Evolutionary conservation across 441 rosid genomes (phyloP), one percentile per base, ranked within the genome.

Genomic region (Syzygium malaccense): DNA sequence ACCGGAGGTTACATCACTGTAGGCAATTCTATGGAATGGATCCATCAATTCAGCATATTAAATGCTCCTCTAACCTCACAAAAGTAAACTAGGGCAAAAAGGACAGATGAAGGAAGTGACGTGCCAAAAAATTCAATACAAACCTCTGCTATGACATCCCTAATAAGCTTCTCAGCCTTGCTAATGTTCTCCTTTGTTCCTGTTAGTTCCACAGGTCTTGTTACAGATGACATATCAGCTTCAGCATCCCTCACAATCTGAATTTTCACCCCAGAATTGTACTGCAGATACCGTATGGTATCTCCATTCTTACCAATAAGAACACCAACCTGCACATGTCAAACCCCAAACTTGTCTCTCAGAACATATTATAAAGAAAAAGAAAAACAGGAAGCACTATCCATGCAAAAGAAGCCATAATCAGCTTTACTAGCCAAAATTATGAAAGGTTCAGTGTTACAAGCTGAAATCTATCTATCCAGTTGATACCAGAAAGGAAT

Each of bases 71-170:
- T 41, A 75, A 41, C 83, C 51, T 75, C 83, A 75, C 53, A 41
- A 75, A 41, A 41, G 49, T 8, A 41, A 41, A 75, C 83, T 75
- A 23, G 51, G 83, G 51, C 15, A 75, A 75, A 75, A 41, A 41
- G 51, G 10, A 37, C 45, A 75, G n/a, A 75, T 41, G 12, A 75
- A 75, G 83, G 9, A 41, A 75, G 49, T 75, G 83, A 41, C 0
- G 1, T 13, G 62, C 53, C 41, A 85, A 54, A 20, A 30, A 66
- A 55, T 23, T 57, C 15, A 18, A 56, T n/a, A 53, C 87, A 85
- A n/a, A 85, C 87, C 87, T 86, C 87, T 48, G 87, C 87, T 53
- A 86, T 86, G 32, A 86, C 87, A 37, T 86, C 87, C n/a, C 48
- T 45, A 41, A 86, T 86, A 57, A 86, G 87, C 41, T 86, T 55